phyloP scores from a whole-genome alignment of 371 early-diverging fungal species.

The Mucor racemosus region DNA sequence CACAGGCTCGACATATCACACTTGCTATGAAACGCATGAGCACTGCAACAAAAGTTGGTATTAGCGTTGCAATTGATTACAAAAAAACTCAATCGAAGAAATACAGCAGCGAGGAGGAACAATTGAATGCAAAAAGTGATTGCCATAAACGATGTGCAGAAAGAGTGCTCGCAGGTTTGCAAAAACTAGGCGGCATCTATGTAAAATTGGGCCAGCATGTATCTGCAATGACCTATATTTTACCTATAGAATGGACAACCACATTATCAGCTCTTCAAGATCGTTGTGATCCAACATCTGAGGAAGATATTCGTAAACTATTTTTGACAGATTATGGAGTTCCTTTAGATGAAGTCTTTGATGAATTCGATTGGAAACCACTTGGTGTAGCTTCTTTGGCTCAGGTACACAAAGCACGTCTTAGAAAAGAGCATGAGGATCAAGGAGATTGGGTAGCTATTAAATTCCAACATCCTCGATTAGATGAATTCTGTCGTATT shows the following conservation, averaged over 20 bases:
- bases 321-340: slow-evolving; percentile 73
- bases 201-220: slow-evolving; percentile 94
- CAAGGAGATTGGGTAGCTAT: slow-evolving; percentile 78
- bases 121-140: slow-evolving; percentile 33
- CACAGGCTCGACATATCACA: slow-evolving; percentile 42
- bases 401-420: slow-evolving; percentile 80
- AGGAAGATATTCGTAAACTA: slow-evolving; percentile 68
- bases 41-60: slow-evolving; percentile 49
- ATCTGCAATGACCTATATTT: slow-evolving; percentile 81
- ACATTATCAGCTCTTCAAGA: slow-evolving; percentile 88
- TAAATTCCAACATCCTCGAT: slow-evolving; percentile 90
- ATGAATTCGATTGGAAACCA: slow-evolving; percentile 74
- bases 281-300: slow-evolving; percentile 74
- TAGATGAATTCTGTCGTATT: slow-evolving; percentile 77
- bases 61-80: slow-evolving; percentile 62
- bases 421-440: slow-evolving; percentile 46
- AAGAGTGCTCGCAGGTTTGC: slow-evolving; percentile 58
- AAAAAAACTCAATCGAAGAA: slow-evolving; percentile 55
- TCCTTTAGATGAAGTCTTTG: slow-evolving; percentile 66
- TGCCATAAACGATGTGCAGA: slow-evolving; percentile 64
- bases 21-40: slow-evolving; percentile 48
- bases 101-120: slow-evolving; percentile 44
- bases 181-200: slow-evolving; percentile 84
- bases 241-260: slow-evolving; percentile 89
- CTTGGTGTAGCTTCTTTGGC: slow-evolving; percentile 88